These are phyloP conservation scores for Debaryomyces tyrocola DNA, from an alignment of 805 yeast genomes.

Conservation along the genomic window DNA sequence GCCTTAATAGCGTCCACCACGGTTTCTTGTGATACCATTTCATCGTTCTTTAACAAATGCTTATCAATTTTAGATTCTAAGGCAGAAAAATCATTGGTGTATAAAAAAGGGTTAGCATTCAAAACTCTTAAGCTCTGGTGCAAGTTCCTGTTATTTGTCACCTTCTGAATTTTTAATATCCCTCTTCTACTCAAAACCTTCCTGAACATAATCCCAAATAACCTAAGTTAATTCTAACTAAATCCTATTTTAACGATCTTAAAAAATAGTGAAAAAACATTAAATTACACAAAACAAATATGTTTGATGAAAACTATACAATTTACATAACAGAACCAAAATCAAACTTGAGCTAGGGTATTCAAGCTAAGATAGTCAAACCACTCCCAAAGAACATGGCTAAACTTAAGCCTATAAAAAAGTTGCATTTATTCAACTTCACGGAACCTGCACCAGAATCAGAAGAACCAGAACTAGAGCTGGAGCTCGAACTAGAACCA, in stretches of 20 bases:
- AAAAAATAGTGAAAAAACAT: background rate
- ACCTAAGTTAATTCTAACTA: too few relatives aligned
- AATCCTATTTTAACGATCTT: too few relatives aligned
- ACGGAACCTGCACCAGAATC: background rate
- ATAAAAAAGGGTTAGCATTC: background rate
- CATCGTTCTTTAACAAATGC: constrained; percentile 1
- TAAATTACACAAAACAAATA: background rate
- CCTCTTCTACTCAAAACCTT: background rate
- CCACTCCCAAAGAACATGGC: background rate
- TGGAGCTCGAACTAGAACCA: constrained; percentile 5
- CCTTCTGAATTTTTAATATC: background rate
- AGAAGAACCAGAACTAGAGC: constrained; percentile 8
- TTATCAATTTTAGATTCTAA: constrained; percentile 7
- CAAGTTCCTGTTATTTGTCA: background rate
- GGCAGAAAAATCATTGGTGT: constrained; percentile 1
- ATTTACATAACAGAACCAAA: too few relatives aligned
- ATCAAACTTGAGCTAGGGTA: background rate
- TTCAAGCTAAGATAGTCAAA: background rate
- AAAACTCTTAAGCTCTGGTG: background rate
- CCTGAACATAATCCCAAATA: background rate
- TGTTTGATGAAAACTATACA: background rate
- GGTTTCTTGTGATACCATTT: constrained; percentile 2
- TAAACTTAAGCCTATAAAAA: background rate
- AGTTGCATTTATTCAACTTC: background rate
- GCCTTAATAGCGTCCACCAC: constrained; percentile 22